Evolutionary conservation across 2,329 filamentous ascomycete species (phyloP), one percentile per base, ranked within the genome.

Genomic region (Cladorrhinum sp.): DNA sequence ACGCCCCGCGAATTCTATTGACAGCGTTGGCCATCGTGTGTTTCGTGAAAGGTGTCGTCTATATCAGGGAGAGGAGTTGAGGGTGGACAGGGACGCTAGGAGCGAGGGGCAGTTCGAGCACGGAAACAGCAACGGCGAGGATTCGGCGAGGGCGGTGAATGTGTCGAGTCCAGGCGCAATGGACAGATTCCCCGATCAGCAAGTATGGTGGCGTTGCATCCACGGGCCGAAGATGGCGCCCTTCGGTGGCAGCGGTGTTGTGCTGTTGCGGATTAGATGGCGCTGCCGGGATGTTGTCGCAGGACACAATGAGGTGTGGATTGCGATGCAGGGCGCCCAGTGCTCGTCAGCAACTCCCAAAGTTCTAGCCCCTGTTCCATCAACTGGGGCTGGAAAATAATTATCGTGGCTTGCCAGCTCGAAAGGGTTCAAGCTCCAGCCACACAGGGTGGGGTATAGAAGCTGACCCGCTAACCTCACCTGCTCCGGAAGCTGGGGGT

Each of bases 1-100:
- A 96, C 71, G 93, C 95, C 77, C 90, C 93, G 75, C 90, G 88
- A 76, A 99, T 95, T 76, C 93, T 90, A 80, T 95, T 98, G 75
- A 98, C 93, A 73, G 95, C 93, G 92, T 65, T 63, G 16, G 67
- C 63, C 70, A 70, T 71, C 20, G 59, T 63, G 18, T 22, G 10
- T 10, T 22, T 20, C 6, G n/a, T 59, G 22, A 20, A n/a, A 55
- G 49, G 12, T 36, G 51, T 13, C 20, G 54, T 41, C 22, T 2
- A 45, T 9, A 24, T 53, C 55, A 38, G 18, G 59, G 36, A 52
- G 23, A 23, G 24, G 55, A 51, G 53, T 13, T 13, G 36, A 45
- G 16, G 8, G 41, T 18, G 8, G n/a, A 45, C n/a, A 22, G 41
- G 41, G 41, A n/a, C 41, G 41, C 41, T 20, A 18, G 13, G 6